A percentile compares a stretch with the other conserved stretches of the same genome.
These are phyloP conservation scores for Auriscalpium microsporum DNA, from an alignment of 768 basidiomycete genomes.

Conservation along the genomic window DNA sequence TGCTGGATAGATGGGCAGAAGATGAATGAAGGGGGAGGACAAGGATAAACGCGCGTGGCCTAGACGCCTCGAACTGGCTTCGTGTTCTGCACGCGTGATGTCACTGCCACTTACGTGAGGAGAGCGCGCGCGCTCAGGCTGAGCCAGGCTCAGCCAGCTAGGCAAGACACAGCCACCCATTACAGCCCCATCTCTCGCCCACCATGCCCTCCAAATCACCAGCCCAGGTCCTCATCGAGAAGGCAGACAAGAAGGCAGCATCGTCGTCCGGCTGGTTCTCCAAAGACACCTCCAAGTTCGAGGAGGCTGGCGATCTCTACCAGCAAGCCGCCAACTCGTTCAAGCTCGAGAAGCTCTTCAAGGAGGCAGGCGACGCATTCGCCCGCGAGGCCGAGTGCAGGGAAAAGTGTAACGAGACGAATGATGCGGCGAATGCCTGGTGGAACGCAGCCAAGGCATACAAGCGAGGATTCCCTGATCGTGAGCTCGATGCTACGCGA, in stretches of 20 bases:
- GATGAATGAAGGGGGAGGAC: too few relatives aligned
- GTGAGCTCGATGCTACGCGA: conserved; percentile 36
- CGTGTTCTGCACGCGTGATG: not conserved
- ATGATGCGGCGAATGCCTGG: conserved; percentile 97
- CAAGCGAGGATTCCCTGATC: conserved; percentile 78
- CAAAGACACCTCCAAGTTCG: conserved; percentile 73
- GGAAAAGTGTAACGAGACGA: conserved; percentile 76
- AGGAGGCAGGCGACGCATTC: conserved; percentile 87
- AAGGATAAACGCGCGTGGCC: too few relatives aligned
- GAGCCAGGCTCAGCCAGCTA: not conserved
- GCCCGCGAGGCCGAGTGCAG: conserved; percentile 92
- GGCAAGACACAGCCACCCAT: not conserved
- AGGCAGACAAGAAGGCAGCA: conserved; percentile 87
- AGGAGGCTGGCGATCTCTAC: conserved; percentile 94
- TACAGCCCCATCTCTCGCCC: not conserved
- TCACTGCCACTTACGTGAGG: conserved; percentile 3
- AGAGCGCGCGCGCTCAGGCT: too few relatives aligned
- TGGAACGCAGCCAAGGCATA: conserved; percentile 97
- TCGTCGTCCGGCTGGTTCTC: conserved; percentile 86
- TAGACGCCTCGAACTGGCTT: too few relatives aligned
- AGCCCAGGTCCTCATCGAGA: conserved; percentile 68
- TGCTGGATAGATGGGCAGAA: not conserved
- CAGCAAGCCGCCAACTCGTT: conserved; percentile 91
- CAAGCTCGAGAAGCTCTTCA: conserved; percentile 88
- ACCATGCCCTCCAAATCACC: conserved; percentile 69